A percentile compares a stretch with the other conserved stretches of the same genome.
Evolutionary conservation across 148 eudicot species (phyloP).

Genomic region (Hydrangea macrophylla): DNA sequence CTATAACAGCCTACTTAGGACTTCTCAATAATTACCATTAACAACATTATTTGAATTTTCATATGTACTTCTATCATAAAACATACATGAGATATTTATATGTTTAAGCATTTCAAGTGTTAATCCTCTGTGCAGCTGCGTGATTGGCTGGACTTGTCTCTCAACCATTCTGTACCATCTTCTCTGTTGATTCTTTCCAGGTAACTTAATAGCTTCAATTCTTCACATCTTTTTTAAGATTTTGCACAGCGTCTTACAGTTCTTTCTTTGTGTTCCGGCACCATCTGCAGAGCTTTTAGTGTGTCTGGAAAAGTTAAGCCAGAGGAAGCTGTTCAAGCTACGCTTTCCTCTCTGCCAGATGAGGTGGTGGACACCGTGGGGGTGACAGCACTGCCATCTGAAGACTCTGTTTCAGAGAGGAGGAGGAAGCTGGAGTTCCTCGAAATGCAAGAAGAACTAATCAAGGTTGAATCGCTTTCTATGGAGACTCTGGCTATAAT

Average conservation of each 20-base stretch:
- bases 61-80: background rate
- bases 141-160: constrained; percentile 85
- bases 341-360: constrained; percentile 78
- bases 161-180: constrained; percentile 72
- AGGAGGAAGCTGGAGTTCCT: constrained; percentile 80
- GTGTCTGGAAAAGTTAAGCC: constrained; percentile 65
- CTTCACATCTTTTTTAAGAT: background rate
- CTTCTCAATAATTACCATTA: too few species aligned
- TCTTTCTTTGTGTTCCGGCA: constrained; percentile 5
- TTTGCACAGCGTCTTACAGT: constrained; percentile 14
- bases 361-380: constrained; percentile 78
- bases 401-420: constrained; percentile 70
- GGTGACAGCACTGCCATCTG: constrained; percentile 62
- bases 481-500: background rate
- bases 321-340: constrained; percentile 77
- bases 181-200: constrained; percentile 78
- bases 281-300: constrained; percentile 58
- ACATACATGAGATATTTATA: background rate
- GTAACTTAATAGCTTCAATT: constrained; percentile 19
- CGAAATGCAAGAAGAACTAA: constrained; percentile 80
- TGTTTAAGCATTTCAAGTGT: background rate
- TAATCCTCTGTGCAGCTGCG: constrained; percentile 40
- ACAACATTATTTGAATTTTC: background rate
- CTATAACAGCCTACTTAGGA: too few species aligned
- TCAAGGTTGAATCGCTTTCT: constrained; percentile 45